These are phyloP conservation scores for Mercurialis annua DNA, from an alignment of 345 rosid genomes.

Conservation along the genomic window DNA sequence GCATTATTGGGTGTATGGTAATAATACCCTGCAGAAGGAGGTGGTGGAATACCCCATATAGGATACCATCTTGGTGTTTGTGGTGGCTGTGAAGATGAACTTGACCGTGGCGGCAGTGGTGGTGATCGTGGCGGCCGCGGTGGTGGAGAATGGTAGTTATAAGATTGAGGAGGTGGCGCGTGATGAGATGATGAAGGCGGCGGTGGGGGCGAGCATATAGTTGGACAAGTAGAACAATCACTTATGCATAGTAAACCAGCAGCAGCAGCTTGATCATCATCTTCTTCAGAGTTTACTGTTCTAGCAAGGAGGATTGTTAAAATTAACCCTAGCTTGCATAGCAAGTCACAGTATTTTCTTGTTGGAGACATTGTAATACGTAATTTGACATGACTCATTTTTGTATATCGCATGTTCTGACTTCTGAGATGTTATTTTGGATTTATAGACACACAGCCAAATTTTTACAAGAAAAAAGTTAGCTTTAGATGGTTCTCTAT, in stretches of 20 bases:
- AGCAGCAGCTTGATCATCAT: constrained; percentile 21
- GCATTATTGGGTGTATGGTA: constrained; percentile 27
- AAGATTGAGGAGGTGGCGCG: background rate
- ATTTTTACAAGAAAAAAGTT: constrained; percentile 17
- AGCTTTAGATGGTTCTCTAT: constrained; percentile 30
- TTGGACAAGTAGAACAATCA: constrained; percentile 45
- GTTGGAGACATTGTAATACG: constrained; percentile 5
- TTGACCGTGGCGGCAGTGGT: background rate
- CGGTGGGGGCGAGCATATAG: constrained; percentile 43
- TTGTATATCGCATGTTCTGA: background rate
- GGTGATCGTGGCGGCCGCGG: constrained; percentile 21
- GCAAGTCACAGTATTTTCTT: constrained; percentile 16
- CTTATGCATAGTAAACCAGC: constrained; percentile 40
- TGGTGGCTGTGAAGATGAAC: constrained; percentile 14
- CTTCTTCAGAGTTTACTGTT: constrained; percentile 24
- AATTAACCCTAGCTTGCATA: constrained; percentile 15
- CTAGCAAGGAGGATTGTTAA: constrained; percentile 19
- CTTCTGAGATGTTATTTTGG: background rate
- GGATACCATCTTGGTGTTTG: constrained; percentile 18
- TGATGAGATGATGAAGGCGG: background rate
- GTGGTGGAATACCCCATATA: constrained; percentile 38
- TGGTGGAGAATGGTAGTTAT: constrained; percentile 1
- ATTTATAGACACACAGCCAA: constrained; percentile 1
- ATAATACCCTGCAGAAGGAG: constrained; percentile 42
- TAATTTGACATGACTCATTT: constrained; percentile 15